Percentiles rank a stretch among this genome's conserved stretches.
These are phyloP conservation scores for Colletotrichum aenigma DNA, from an alignment of 2,329 filamentous ascomycete genomes.

Conservation along the genomic window DNA sequence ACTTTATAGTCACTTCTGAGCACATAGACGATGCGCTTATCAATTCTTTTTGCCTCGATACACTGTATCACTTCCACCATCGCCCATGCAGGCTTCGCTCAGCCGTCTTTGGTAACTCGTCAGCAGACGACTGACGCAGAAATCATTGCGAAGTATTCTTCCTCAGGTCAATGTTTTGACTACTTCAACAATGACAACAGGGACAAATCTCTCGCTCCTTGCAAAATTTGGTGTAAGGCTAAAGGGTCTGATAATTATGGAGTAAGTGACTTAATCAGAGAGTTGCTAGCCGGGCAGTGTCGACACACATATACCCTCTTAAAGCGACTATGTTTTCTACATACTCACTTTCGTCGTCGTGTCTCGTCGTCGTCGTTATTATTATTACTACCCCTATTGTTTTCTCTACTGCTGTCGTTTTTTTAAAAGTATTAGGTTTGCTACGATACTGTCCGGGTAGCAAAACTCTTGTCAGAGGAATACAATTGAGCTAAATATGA, in stretches of 20 bases:
- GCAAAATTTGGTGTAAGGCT: not conserved
- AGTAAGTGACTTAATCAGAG: not conserved
- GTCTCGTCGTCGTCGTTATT: too few relatives aligned
- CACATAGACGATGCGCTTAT: not conserved
- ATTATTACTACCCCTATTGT: too few relatives aligned
- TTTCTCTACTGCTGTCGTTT: too few relatives aligned
- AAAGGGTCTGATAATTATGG: not conserved
- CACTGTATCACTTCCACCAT: not conserved
- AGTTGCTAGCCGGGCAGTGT: too few relatives aligned
- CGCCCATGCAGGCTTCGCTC: not conserved
- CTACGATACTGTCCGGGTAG: too few relatives aligned
- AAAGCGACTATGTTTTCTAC: too few relatives aligned
- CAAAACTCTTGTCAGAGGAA: too few relatives aligned
- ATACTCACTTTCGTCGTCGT: too few relatives aligned
- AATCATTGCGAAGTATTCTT: not conserved
- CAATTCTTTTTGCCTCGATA: not conserved
- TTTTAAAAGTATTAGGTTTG: too few relatives aligned
- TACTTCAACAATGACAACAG: not conserved
- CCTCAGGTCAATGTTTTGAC: not conserved
- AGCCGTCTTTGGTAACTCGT: not conserved
- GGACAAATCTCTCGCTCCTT: not conserved
- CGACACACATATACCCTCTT: too few relatives aligned
- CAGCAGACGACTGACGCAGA: not conserved
- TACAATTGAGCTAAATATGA: too few relatives aligned
- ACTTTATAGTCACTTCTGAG: too few relatives aligned